These are phyloP conservation scores for Russula emetica DNA, from an alignment of 768 basidiomycete genomes.

Conservation along the genomic window DNA sequence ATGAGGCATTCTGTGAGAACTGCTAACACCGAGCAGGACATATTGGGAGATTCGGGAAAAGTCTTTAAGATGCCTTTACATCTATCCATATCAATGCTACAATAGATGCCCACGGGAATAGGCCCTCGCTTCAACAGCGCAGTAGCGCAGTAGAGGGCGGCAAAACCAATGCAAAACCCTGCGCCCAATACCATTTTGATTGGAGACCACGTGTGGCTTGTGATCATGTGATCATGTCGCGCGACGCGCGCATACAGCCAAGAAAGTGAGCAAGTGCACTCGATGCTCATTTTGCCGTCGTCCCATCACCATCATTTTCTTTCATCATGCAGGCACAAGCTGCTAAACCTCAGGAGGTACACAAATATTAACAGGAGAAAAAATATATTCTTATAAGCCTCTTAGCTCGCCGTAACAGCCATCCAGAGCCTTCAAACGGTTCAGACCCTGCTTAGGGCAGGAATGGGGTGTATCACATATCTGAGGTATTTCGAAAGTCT, in stretches of 20 bases:
- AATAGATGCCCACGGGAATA: too few relatives aligned
- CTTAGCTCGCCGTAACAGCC: conserved; percentile 33
- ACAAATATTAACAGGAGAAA: neutral
- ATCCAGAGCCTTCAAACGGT: conserved; percentile 68
- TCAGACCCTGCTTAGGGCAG: conserved; percentile 67
- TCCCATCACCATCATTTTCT: neutral
- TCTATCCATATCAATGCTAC: neutral
- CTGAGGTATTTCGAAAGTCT: conserved; percentile 46
- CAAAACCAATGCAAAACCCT: conserved; percentile 2
- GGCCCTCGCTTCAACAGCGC: neutral
- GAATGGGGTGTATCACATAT: conserved; percentile 73
- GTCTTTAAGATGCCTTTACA: neutral
- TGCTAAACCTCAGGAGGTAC: conserved; percentile 32
- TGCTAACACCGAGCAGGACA: neutral
- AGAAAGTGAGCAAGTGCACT: neutral
- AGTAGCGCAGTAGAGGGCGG: neutral
- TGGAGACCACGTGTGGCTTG: neutral
- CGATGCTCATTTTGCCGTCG: neutral
- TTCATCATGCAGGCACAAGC: conserved; percentile 42
- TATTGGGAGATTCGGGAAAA: neutral
- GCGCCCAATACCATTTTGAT: neutral
- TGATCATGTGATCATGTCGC: conserved; percentile 15
- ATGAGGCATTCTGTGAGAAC: neutral
- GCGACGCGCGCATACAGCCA: conserved; percentile 18
- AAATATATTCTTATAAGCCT: conserved; percentile 3